A percentile compares a stretch with the other conserved stretches of the same genome.
Evolutionary conservation across 1,284 basidiomycete genomes (phyloP).

Genomic region (Xerocomus minutiporus): DNA sequence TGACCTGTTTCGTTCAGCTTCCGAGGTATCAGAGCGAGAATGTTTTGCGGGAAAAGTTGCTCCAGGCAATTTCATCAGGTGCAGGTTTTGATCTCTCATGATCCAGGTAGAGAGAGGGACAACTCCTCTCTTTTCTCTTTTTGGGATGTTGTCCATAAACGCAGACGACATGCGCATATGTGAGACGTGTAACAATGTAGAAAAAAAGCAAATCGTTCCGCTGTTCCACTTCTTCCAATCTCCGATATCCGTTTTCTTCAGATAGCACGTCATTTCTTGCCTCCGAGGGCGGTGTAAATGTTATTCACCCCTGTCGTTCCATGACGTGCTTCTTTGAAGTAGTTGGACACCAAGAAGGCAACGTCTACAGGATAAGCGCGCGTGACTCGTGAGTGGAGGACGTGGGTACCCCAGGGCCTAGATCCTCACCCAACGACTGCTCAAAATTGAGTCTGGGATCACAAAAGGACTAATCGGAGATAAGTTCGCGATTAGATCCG

Average conservation of each 20-base stretch:
- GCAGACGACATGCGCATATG: not conserved
- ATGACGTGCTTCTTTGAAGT: slow-evolving; percentile 64
- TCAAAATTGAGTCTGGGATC: slow-evolving; percentile 81
- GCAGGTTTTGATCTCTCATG: slow-evolving; percentile 87
- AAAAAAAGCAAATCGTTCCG: not conserved
- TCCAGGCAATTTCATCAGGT: slow-evolving; percentile 80
- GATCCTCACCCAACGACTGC: slow-evolving; percentile 64
- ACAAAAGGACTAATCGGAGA: slow-evolving; percentile 61
- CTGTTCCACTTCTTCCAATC: slow-evolving; percentile 3
- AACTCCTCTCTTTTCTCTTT: not conserved
- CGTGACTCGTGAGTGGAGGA: not conserved
- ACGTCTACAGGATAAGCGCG: slow-evolving; percentile 46
- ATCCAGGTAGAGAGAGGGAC: not conserved
- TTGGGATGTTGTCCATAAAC: not conserved
- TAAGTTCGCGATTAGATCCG: slow-evolving; percentile 2
- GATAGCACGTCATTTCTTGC: slow-evolving; percentile 15
- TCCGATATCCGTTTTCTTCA: not conserved
- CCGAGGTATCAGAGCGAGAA: slow-evolving; percentile 64
- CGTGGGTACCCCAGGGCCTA: not conserved
- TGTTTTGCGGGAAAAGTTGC: slow-evolving; percentile 68
- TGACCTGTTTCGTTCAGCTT: slow-evolving; percentile 41
- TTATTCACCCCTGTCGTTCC: slow-evolving; percentile 28
- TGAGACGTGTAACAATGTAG: slow-evolving; percentile 10
- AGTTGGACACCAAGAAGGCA: slow-evolving; percentile 74
- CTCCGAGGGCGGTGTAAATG: slow-evolving; percentile 32